These are phyloP conservation scores for Lepidium campestre DNA, from an alignment of 441 rosid species.

Conservation along the genomic window DNA sequence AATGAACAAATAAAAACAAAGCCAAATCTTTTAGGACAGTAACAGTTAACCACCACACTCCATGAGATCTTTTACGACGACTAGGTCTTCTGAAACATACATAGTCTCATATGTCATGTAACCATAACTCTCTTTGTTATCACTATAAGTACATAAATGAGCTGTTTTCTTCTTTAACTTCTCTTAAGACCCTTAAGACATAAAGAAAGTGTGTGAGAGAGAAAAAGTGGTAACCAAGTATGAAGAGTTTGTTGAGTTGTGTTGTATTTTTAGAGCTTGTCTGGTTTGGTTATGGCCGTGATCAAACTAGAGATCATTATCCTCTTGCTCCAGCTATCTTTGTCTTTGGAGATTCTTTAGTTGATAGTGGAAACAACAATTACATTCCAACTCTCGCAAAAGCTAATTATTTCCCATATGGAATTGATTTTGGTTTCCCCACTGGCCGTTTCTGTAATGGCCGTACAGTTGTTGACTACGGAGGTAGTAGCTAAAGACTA, in stretches of 20 bases:
- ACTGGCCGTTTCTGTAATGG: constrained; percentile 37
- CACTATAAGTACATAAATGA: not conserved
- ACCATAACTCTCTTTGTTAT: not conserved
- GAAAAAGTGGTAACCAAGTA: constrained; percentile 8
- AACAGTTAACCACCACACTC: constrained; percentile 31
- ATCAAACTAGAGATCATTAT: not conserved
- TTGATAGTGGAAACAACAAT: constrained; percentile 34
- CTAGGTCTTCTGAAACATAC: constrained; percentile 17
- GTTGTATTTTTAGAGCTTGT: constrained; percentile 13
- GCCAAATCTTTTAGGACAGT: not conserved
- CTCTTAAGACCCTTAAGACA: not conserved
- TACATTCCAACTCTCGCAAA: constrained; percentile 28
- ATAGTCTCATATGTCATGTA: constrained; percentile 1
- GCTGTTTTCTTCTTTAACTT: not conserved
- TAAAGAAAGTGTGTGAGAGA: not conserved
- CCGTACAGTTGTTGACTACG: constrained; percentile 29
- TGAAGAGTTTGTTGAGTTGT: constrained; percentile 20
- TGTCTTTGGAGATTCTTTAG: constrained; percentile 28
- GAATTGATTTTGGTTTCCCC: constrained; percentile 34
- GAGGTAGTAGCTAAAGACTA: constrained; percentile 15
- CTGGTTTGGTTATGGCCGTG: constrained; percentile 16
- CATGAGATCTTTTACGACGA: constrained; percentile 30
- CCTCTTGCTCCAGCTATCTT: constrained; percentile 34
- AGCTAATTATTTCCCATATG: constrained; percentile 33
- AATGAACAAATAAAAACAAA: constrained; percentile 8